These are phyloP conservation scores for Gracilaria gracilis DNA, from an alignment of 23 red algal genomes.

Conservation along the genomic window DNA sequence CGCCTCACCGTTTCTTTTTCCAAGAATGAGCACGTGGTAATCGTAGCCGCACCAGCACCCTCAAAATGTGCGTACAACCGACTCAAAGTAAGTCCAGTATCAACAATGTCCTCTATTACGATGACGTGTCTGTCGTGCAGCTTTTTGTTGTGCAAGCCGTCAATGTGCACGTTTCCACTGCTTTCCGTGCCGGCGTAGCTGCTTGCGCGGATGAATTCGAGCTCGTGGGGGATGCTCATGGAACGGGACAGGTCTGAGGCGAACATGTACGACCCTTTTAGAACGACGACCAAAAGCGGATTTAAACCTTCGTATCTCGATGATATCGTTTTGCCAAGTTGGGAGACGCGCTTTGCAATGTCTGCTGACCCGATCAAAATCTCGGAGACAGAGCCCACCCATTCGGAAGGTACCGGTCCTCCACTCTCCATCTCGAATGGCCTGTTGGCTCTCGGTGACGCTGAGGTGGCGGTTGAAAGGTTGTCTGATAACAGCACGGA, in stretches of 20 bases:
- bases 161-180: slow-evolving; percentile 75
- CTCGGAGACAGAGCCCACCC: slow-evolving; percentile 49
- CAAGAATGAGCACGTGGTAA: slow-evolving; percentile 82
- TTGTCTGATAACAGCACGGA: too few relatives aligned
- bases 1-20: slow-evolving; percentile 81
- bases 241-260: slow-evolving; percentile 85
- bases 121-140: slow-evolving; percentile 84
- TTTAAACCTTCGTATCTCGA: slow-evolving; percentile 54
- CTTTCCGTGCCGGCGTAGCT: slow-evolving; percentile 84
- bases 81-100: slow-evolving; percentile 90
- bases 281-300: slow-evolving; percentile 79
- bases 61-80: slow-evolving; percentile 57
- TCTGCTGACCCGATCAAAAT: slow-evolving; percentile 58
- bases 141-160: slow-evolving; percentile 72
- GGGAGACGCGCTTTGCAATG: slow-evolving; percentile 52
- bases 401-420: slow-evolving; percentile 53
- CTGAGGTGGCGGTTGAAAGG: not conserved
- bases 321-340: slow-evolving; percentile 48
- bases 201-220: slow-evolving; percentile 87
- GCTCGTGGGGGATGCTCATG: slow-evolving; percentile 53
- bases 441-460: not conserved
- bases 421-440: slow-evolving; percentile 9
- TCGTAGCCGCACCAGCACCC: slow-evolving; percentile 54
- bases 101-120: slow-evolving; percentile 99
- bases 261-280: slow-evolving; percentile 95